Base-by-base conservation (phyloP, 176 grass and related monocot species). In the Rhynchospora tenuis region DNA sequence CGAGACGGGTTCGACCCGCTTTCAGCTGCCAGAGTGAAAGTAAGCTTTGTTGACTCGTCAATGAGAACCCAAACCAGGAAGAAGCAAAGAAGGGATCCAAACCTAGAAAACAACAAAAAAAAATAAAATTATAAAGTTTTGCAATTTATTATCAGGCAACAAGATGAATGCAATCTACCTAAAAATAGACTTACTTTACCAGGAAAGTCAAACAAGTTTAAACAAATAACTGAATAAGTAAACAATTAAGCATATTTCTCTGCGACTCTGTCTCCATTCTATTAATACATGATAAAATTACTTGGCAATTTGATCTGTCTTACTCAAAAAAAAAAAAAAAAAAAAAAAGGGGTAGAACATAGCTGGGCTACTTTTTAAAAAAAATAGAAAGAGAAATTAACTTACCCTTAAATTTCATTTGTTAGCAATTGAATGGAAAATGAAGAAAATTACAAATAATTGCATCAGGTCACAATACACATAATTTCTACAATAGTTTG, bases 21-120 rank as follows among this genome's bases (percentile, higher is more conserved):
- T 80, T 84, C 51, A 85, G 87, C 75, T 58, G 87, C 87, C 87
- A 88, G 86, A 88, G 74, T 88, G 87, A 81, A 88, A 27, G 29
- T 45, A 88, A 56, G 38, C 72, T 55, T 85, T 88, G 29, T 81
- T 46, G 59, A 61, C 54, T 57, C 61, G 57, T 31, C 8, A 71
- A 2, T 29, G 28, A 38, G 29, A 69, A 68, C n/a, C 50, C 86
- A 59, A 61, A 59, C 51, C 51, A 59, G 33, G 3, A 38, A 80
- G 58, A 4, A 61, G 17, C 58, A 80, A 13, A 26, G 50, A 51
- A 14, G 13, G 46, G 28, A 42, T 27, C 43, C 60, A 84, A 81
- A 63, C 82, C 87, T 88, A 74, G 45, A 85, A 66, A 78, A 88
- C 23, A 64, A 33, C 44, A 72, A 28, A 60, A 65, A 55, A 55